Evolutionary conservation across 305 asterid genomes (phyloP).

Genomic region (Fraxinus sp.): DNA sequence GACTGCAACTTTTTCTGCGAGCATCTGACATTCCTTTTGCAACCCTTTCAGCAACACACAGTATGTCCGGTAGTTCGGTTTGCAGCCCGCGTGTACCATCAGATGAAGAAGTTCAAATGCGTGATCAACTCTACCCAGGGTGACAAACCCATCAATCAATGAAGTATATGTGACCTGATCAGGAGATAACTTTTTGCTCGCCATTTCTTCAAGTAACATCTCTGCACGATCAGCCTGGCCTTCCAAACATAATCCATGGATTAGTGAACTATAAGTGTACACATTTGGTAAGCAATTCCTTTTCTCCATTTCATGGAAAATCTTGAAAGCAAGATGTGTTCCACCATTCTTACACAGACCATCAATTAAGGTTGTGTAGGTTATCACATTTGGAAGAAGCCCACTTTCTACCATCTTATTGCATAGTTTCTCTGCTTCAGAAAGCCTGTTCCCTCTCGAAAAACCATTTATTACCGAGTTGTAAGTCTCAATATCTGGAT

Average conservation of each 20-base stretch:
- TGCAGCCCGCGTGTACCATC: slow-evolving; percentile 63
- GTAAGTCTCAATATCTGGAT: slow-evolving; percentile 59
- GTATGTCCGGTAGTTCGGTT: slow-evolving; percentile 74
- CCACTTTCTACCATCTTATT: slow-evolving; percentile 58
- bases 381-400: slow-evolving; percentile 68
- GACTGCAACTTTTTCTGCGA: slow-evolving; percentile 38
- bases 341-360: slow-evolving; percentile 76
- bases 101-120: slow-evolving; percentile 62
- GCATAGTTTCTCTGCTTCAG: slow-evolving; percentile 62
- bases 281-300: slow-evolving; percentile 67
- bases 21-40: slow-evolving; percentile 47
- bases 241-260: slow-evolving; percentile 72
- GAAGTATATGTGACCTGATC: slow-evolving; percentile 84
- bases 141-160: slow-evolving; percentile 69
- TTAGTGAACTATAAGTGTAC: slow-evolving; percentile 73
- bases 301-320: slow-evolving; percentile 68
- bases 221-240: slow-evolving; percentile 68
- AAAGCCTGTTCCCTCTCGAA: slow-evolving; percentile 46
- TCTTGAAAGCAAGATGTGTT: slow-evolving; percentile 58
- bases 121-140: slow-evolving; percentile 53
- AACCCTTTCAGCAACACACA: slow-evolving; percentile 67
- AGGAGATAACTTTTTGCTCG: slow-evolving; percentile 52
- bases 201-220: slow-evolving; percentile 63
- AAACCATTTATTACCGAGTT: slow-evolving; percentile 76
- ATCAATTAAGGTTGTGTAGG: slow-evolving; percentile 73